Conservation (phyloP, 73 alveolate species). For the Tetrahymena elliotti region DNA sequence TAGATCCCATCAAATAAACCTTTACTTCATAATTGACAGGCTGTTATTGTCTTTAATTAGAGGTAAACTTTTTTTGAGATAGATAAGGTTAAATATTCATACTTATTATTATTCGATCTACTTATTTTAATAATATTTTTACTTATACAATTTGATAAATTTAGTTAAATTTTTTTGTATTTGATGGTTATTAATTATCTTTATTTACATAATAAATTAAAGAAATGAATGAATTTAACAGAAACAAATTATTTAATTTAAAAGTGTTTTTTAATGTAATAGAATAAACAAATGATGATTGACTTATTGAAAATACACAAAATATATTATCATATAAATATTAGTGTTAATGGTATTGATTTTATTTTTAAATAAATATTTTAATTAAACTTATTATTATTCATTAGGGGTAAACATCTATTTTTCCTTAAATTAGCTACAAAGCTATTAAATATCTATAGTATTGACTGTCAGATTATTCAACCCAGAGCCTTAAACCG, state of each 20-base stretch:
- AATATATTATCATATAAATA: too few species aligned
- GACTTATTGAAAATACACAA: too few species aligned
- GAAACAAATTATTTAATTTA: too few species aligned
- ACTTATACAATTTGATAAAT: neutral
- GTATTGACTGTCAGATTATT: neutral
- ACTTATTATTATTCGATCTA: neutral
- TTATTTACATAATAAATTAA: neutral
- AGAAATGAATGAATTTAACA: too few species aligned
- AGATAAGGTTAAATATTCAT: neutral
- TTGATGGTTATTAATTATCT: neutral
- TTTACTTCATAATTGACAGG: neutral
- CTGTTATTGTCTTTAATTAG: neutral
- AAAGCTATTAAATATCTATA: neutral
- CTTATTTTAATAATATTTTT: neutral
- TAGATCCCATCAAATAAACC: neutral
- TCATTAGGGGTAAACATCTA: neutral
- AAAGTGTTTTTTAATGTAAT: too few species aligned
- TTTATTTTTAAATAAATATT: neutral
- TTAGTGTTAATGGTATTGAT: too few species aligned
- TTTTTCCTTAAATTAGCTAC: neutral
- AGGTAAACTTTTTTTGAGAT: neutral
- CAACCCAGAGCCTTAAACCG: neutral
- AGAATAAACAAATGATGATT: too few species aligned
- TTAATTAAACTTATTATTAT: neutral
- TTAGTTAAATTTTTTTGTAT: neutral